Evolutionary conservation across 345 rosid genomes (phyloP), one percentile per base, ranked within the genome.

Genomic region (Gossypium herbaceum): DNA sequence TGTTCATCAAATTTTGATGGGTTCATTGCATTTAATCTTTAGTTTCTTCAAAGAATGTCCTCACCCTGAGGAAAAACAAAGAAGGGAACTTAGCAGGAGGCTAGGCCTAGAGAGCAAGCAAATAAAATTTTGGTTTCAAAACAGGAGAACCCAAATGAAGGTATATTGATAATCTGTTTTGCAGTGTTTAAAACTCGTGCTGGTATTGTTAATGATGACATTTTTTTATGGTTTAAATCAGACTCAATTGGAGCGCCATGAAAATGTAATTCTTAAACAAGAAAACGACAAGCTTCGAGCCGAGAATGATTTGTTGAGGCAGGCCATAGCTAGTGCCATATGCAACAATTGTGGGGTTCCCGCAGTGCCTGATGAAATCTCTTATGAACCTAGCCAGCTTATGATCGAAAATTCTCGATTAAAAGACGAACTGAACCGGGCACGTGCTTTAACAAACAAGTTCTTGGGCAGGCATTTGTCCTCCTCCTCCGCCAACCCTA

Each of bases 101-200:
- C 85, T 94, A 61, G 86, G 80, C 48, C 71, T 94, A 68, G 97
- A 91, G 81, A 94, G 91, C 54, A 81, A 92, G 77, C 98, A 94
- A 77, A 85, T 94, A 61, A 94, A 94, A 71, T 94, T 92, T 81
- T 94, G 98, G 98, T 94, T 94, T 80, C 98, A 94, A 83, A 94
- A 92, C 85, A 92, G 91, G 84, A 97, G 97, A 20, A 94, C 98
- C 48, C 98, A 92, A 83, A 88, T 91, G 94, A 94, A 94, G 98
- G 98, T 91, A 82, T 54, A 9, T 16, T 22, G 39, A 62, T 47
- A 12, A 51, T 55, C 50, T 39, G 20, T 29, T 75, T 41, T 1
- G 16, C 62, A 5, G 3, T 59, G 39, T 24, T 57, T 44, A 58
- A 79, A 22, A 45, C 41, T 44, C 39, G 41, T 39, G 66, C 16